These are phyloP conservation scores for Adansonia digitata DNA, from an alignment of 345 rosid genomes.

Conservation along the genomic window DNA sequence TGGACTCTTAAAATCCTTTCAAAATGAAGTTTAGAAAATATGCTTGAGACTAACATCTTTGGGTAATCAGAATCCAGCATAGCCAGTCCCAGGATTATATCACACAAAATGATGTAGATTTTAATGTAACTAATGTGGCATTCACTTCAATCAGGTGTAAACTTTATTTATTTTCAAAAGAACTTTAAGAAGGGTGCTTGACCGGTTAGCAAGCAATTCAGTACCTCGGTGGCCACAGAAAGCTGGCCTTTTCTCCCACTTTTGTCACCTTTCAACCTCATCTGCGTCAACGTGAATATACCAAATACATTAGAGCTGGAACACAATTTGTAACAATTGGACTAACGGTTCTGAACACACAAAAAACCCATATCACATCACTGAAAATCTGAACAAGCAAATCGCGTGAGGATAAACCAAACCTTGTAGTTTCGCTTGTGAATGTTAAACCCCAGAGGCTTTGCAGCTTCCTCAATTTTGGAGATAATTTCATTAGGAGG, in stretches of 20 bases:
- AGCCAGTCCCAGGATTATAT: neutral
- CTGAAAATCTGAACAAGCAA: neutral
- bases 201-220: neutral
- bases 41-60: neutral
- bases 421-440: conserved; percentile 86
- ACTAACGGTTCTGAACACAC: neutral
- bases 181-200: neutral
- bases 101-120: neutral
- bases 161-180: neutral
- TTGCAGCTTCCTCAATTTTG: conserved; percentile 92
- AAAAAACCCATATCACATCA: neutral
- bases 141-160: neutral
- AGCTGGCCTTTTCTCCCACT: conserved; percentile 94
- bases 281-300: conserved; percentile 34
- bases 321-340: neutral
- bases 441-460: conserved; percentile 86
- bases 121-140: neutral
- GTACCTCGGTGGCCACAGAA: conserved; percentile 91
- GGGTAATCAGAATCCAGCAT: neutral
- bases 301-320: conserved; percentile 6
- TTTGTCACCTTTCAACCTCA: conserved; percentile 81
- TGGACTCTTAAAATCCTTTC: neutral
- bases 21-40: neutral
- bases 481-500: conserved; percentile 83
- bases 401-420: neutral